Base-by-base conservation (phyloP, 2,329 filamentous ascomycete genomes). In the Aureobasidium zeae region DNA sequence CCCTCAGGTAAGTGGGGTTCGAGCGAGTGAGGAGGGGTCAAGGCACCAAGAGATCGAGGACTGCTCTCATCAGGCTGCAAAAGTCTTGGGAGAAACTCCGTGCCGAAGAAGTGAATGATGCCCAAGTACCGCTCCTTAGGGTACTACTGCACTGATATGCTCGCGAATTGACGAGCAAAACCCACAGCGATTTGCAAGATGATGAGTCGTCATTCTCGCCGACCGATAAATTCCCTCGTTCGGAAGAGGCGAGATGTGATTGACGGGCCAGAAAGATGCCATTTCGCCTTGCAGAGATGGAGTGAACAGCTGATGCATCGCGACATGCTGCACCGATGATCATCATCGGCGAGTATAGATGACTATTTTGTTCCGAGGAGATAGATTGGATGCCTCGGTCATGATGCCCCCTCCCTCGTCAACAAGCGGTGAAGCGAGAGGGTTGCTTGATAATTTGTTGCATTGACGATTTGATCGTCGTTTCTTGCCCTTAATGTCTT, bases 211-310 rank as follows among this genome's bases (percentile, higher is more conserved):
- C n/a, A n/a, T n/a, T n/a, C n/a, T n/a, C n/a, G n/a, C n/a, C n/a
- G n/a, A n/a, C n/a, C n/a, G n/a, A n/a, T n/a, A n/a, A n/a, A n/a
- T n/a, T n/a, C n/a, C n/a, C 30, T 43, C 39, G 10, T 21, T 19
- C 12, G 39, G 21, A 4, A 34, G 12, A 21, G 7, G 13, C 30
- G 22, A 43, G 22, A 34, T 8, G 26, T 41, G 37, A 41, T 31
- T 41, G 29, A 43, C 11, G 22, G 39, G 30, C 30, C 17, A 43
- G 21, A 34, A 26, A 19, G 39, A 43, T 30, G 39, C 39, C 39
- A 19, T n/a, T n/a, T n/a, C n/a, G 39, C 39, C 39, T 34, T 43
- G 39, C 39, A 43, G 39, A 20, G 21, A 34, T n/a, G n/a, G 22
- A 5, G 22, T 33, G 39, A 34, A 34, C 39, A 43, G 39, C 29